Conservation (phyloP, 169 alveolate genomes). For the Perkinsus chesapeaki region DNA sequence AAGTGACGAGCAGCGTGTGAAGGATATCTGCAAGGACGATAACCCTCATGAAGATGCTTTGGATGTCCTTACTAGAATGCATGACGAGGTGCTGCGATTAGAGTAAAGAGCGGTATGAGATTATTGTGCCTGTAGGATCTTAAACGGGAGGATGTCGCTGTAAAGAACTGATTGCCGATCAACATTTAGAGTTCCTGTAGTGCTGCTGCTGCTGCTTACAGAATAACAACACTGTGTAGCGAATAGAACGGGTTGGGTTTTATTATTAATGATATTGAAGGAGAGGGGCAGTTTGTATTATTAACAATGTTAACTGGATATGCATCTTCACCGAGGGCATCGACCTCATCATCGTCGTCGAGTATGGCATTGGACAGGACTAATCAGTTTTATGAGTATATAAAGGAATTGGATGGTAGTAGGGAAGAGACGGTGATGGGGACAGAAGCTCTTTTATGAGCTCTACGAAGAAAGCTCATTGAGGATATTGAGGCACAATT, state of each 20-base stretch:
- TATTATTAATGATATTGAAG: neutral
- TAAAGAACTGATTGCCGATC: neutral
- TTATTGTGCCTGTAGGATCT: neutral
- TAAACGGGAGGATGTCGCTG: neutral
- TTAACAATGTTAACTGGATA: neutral
- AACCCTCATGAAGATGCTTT: neutral
- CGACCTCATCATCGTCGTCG: neutral
- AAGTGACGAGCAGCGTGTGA: neutral
- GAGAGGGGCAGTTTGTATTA: neutral
- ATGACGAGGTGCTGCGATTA: neutral
- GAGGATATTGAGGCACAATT: too few species aligned
- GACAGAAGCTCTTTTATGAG: too few species aligned
- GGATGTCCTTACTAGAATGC: neutral
- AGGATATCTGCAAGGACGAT: neutral
- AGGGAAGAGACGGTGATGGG: too few species aligned
- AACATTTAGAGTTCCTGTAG: neutral
- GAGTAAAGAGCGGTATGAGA: neutral
- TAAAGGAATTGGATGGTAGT: neutral
- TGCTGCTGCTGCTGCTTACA: neutral
- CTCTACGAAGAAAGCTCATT: too few species aligned
- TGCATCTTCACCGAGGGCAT: neutral
- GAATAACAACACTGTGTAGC: neutral
- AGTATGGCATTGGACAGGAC: neutral
- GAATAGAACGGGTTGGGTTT: neutral
- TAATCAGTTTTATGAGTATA: neutral